phyloP scores from a whole-genome alignment of 192 early-diverging fungal genomes.

The Linderina pennispora region DNA sequence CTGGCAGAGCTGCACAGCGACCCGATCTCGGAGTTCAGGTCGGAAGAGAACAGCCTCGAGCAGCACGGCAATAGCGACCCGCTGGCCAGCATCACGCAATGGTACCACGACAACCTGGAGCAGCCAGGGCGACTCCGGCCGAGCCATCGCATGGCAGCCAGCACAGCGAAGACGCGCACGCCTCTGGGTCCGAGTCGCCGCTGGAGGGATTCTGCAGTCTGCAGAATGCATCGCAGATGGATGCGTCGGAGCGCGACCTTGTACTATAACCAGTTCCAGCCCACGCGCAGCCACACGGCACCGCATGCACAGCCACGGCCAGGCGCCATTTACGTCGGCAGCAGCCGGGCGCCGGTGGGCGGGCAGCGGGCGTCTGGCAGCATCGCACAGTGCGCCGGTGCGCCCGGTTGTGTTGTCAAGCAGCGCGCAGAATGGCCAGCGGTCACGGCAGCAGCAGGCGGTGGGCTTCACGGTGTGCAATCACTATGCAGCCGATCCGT shows the following conservation, averaged over 20 bases:
- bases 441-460: conserved; percentile 1
- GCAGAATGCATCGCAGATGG: conserved; percentile 2
- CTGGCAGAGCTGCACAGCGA: conserved; percentile 27
- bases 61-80: conserved; percentile 1
- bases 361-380: not conserved
- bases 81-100: conserved; percentile 32
- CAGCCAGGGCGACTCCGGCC: not conserved
- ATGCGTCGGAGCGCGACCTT: conserved; percentile 9
- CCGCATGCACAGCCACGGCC: not conserved
- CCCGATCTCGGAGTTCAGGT: conserved; percentile 34
- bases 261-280: conserved; percentile 36
- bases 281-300: conserved; percentile 1
- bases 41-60: conserved; percentile 4
- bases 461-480: conserved; percentile 13
- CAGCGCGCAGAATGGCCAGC: not conserved
- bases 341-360: no score
- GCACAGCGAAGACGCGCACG: conserved; percentile 10
- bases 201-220: conserved; percentile 43
- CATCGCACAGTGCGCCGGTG: no score
- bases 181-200: conserved; percentile 37
- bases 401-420: no score
- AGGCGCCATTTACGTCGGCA: not conserved
- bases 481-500: conserved; percentile 35
- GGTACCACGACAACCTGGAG: conserved; percentile 26
- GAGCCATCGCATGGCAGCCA: no score